Percentiles rank a stretch among this genome's conserved stretches.
Conservation (phyloP, 371 early-diverging fungal species). For the Zopfochytrium polystomum region DNA sequence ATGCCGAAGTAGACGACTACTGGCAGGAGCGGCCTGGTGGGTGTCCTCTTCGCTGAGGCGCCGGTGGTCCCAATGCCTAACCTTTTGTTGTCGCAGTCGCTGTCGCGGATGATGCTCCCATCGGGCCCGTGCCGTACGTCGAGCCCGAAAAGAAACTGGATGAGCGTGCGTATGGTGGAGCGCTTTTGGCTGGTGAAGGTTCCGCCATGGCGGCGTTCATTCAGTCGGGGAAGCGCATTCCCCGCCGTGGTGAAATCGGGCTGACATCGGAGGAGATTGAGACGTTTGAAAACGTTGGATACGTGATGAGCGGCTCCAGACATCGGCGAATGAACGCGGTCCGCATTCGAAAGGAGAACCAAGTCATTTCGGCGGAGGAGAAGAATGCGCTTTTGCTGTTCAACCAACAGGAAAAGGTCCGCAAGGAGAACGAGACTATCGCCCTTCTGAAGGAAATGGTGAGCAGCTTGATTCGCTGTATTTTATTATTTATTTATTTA, state of each 20-base stretch:
- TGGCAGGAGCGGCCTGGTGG: conserved; percentile 44
- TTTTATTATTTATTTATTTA: too few species aligned
- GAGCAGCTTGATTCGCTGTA: too few species aligned
- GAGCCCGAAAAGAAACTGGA: conserved; percentile 36
- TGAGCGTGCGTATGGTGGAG: conserved; percentile 71
- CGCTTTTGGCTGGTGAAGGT: conserved; percentile 75
- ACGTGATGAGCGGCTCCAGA: conserved; percentile 93
- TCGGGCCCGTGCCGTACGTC: conserved; percentile 45
- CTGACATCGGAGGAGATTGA: conserved; percentile 79
- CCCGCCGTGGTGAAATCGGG: conserved; percentile 96
- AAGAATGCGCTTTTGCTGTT: conserved; percentile 64
- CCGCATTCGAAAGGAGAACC: conserved; percentile 90
- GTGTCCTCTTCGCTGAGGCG: not conserved
- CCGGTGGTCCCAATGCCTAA: not conserved
- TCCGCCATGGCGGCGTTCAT: conserved; percentile 80
- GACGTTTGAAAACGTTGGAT: conserved; percentile 82
- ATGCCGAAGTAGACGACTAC: conserved; percentile 39
- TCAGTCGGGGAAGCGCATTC: conserved; percentile 91
- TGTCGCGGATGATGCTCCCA: conserved; percentile 31
- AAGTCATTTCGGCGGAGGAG: conserved; percentile 44
- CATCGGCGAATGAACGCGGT: conserved; percentile 95
- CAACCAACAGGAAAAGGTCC: conserved; percentile 78
- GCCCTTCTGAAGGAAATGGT: conserved; percentile 54
- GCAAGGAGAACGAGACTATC: conserved; percentile 87
- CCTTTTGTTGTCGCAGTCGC: conserved; percentile 7